These are phyloP conservation scores for Syncephalastrum racemosum DNA, from an alignment of 371 early-diverging fungal species.

Conservation along the genomic window DNA sequence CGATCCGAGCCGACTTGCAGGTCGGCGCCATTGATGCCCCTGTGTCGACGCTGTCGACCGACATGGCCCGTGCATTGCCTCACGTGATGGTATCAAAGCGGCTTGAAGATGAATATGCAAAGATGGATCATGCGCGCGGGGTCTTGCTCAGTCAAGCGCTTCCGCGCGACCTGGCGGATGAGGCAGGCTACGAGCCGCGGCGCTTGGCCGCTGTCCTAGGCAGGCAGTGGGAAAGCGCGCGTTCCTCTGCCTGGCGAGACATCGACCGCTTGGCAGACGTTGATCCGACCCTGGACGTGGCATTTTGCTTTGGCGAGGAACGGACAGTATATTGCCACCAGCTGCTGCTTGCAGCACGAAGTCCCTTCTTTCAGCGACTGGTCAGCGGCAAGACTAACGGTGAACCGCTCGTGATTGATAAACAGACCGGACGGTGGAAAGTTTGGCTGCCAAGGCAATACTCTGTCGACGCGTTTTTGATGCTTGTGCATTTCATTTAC, in stretches of 20 bases:
- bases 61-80: slow-evolving; percentile 41
- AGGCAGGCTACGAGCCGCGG: neutral
- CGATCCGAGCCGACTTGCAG: slow-evolving; percentile 49
- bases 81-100: slow-evolving; percentile 13
- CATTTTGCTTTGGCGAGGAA: slow-evolving; percentile 28
- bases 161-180: no score
- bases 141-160: no score
- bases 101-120: slow-evolving; percentile 7
- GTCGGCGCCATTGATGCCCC: slow-evolving; percentile 4
- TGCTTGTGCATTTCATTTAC: no score
- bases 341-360: slow-evolving; percentile 23
- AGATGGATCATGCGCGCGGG: neutral
- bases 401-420: no score
- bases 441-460: no score
- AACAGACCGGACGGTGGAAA: no score
- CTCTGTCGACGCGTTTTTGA: no score
- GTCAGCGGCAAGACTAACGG: neutral
- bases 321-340: slow-evolving; percentile 52
- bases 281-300: slow-evolving; percentile 38
- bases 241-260: slow-evolving; percentile 19
- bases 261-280: slow-evolving; percentile 7
- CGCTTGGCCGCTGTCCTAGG: no score
- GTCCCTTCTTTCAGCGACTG: slow-evolving; percentile 20
- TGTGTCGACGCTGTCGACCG: slow-evolving; percentile 27
- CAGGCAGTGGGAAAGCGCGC: neutral